Evolutionary conservation across 805 yeast genomes (phyloP), one percentile per base, ranked within the genome.

Genomic region (Cyberlindnera japonica): DNA sequence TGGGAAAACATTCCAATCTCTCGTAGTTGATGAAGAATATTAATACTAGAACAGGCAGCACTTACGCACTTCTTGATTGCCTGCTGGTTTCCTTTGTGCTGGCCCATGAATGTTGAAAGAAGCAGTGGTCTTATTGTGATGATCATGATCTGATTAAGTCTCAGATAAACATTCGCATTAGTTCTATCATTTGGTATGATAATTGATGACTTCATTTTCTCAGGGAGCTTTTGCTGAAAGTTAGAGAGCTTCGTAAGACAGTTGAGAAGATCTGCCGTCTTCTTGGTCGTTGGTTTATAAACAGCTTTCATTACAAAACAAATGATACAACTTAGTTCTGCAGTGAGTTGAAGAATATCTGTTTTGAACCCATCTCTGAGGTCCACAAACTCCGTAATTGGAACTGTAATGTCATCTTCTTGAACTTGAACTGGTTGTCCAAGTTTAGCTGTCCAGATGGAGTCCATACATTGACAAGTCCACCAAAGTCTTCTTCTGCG

Each of bases 401-500:
- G 67, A 16, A 58, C 57, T 28, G 61, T 63, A 10, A 63, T 60
- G 43, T 61, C 63, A 33, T 57, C 48, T 29, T 50, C 54, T 28
- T 57, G 58, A 26, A 65, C 58, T 43, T 59, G 66, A n/a, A 57
- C 53, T 0, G 69, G 69, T 25, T 63, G 58, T 16, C 68, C 61
- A 18, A 64, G 46, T 27, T 65, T 59, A 4, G 68, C 63, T n/a
- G 64, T 57, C 50, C 68, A 65, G 17, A 61, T 54, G 16, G 62
- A 57, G 36, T 64, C 67, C 49, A 65, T 52, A 6, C 61, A 54
- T 44, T 58, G 64, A 16, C 61, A 59, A 10, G 71, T 63, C 71
- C 71, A 66, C 69, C 69, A 66, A 4, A 64, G 50, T 34, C 65
- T 54, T 42, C 64, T 57, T 18, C 67, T 49, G 35, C 59, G 57